Base-by-base conservation (phyloP, 306 rosid species). In the Ziziphus jujuba region DNA sequence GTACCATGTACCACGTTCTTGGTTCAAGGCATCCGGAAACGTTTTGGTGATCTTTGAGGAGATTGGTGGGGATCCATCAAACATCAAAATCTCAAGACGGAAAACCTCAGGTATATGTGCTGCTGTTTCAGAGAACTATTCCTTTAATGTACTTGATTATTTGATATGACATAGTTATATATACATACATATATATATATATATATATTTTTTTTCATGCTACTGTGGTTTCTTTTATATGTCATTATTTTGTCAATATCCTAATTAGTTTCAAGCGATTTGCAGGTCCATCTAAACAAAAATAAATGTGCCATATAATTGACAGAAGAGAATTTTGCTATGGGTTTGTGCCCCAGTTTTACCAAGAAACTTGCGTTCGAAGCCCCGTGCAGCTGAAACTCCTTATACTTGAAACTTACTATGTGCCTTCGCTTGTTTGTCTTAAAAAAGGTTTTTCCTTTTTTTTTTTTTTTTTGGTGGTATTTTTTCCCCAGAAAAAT, bases 1-100 rank as follows among this genome's bases (percentile, higher is more conserved):
- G 98, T 92, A 92, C 74, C 98, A 92, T 65, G 89, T 92, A 80
- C 98, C 98, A 47, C 74, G 97, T 66, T 89, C 98, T 53, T 92
- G 98, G 97, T 89, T 92, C 88, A 92, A 86, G 77, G 89, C 91
- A 62, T 74, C 96, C 35, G 98, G 95, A 80, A 92, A 92, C 43
- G 35, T 81, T 70, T 80, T 92, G 71, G 93, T 87, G 65, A 77
- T 92, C 74, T 92, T 89, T 49, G 98, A 92, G 75, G 98, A 92
- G 86, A 86, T 75, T 69, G 97, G 98, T 23, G 97, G 93, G 49
- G 93, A 92, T 72, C 98, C 98, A 65, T 59, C 81, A 44, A 72
- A 75, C 60, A 84, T 92, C 43, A 75, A 44, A 5, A 84, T 89
- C 45, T 60, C 84, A 8, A 86, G 75, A 66, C 78, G 97, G 23